Base-by-base conservation (phyloP, 192 early-diverging fungal genomes). In the Radiomyces spectabilis region DNA sequence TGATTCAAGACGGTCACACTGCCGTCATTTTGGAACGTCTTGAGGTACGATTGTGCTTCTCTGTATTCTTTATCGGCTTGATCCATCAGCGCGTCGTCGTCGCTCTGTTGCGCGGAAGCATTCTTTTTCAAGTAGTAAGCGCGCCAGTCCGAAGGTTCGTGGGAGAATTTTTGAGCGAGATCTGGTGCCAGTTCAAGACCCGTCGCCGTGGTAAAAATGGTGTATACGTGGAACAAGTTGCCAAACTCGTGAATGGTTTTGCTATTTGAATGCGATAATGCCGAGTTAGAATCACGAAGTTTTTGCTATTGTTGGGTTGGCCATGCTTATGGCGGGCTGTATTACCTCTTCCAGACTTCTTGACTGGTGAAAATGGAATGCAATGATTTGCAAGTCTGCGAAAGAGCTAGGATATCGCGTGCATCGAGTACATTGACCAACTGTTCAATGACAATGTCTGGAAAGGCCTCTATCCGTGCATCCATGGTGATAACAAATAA, bases 241-340 rank as follows among this genome's bases (percentile, higher is more conserved):
- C 76, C 76, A 65, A 79, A 79, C 38, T 79, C 76, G 44, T 70
- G 67, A 2, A 75, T 37, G 22, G 61, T 50, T 62, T 79, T 79
- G 49, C 76, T 79, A 56, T 1, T 27, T 4, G 26, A 8, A 34
- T 27, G 13, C 5, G 22, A 47, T 1, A n/a, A n/a, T n/a, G n/a
- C n/a, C n/a, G n/a, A n/a, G n/a, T n/a, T n/a, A n/a, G n/a, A n/a
- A n/a, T n/a, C n/a, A n/a, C n/a, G n/a, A n/a, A n/a, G n/a, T n/a
- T n/a, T n/a, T n/a, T n/a, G n/a, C n/a, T n/a, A n/a, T n/a, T n/a
- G n/a, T n/a, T n/a, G n/a, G n/a, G n/a, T n/a, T n/a, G n/a, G n/a
- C n/a, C n/a, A n/a, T n/a, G n/a, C n/a, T n/a, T n/a, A n/a, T n/a
- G n/a, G n/a, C n/a, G n/a, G n/a, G n/a, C n/a, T n/a, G n/a, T n/a